Conservation (phyloP, 2,329 filamentous ascomycete species). For the Ciborinia camelliae region DNA sequence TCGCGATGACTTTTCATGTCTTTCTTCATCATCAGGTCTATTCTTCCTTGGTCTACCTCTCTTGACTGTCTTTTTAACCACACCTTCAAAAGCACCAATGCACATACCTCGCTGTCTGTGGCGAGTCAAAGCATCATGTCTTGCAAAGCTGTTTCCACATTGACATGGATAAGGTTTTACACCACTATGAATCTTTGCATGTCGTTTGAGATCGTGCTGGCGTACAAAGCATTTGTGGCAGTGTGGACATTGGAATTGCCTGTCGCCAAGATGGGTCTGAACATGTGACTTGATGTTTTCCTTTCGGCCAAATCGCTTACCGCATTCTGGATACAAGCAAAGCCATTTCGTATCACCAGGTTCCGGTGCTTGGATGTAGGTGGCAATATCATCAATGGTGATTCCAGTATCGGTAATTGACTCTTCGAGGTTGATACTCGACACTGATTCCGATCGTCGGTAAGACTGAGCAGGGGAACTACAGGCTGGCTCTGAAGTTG, state of each 20-base stretch:
- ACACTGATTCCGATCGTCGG: constrained; percentile 57
- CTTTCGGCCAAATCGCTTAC: constrained; percentile 90
- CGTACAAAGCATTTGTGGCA: constrained; percentile 96
- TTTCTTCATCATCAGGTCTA: constrained; percentile 49
- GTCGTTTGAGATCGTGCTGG: constrained; percentile 94
- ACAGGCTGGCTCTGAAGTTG: constrained; percentile 21
- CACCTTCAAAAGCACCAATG: constrained; percentile 86
- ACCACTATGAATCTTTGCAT: constrained; percentile 95
- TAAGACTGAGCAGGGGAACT: constrained; percentile 39
- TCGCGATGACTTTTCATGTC: constrained; percentile 54
- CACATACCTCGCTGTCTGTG: constrained; percentile 97
- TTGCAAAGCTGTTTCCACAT: constrained; percentile 90
- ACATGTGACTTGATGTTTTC: constrained; percentile 99
- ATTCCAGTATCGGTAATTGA: constrained; percentile 77
- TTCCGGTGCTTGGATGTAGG: constrained; percentile 71
- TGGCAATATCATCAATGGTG: constrained; percentile 76
- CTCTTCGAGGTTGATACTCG: constrained; percentile 60
- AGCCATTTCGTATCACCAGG: constrained; percentile 73
- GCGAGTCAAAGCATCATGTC: constrained; percentile 90
- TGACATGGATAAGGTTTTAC: constrained; percentile 94
- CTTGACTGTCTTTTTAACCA: constrained; percentile 63
- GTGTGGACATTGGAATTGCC: constrained; percentile 89
- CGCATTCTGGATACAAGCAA: constrained; percentile 73
- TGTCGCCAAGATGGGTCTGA: constrained; percentile 94
- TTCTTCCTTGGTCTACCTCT: constrained; percentile 63